Conservation (phyloP, 371 early-diverging fungal species). For the Rhizomucor pusillus region DNA sequence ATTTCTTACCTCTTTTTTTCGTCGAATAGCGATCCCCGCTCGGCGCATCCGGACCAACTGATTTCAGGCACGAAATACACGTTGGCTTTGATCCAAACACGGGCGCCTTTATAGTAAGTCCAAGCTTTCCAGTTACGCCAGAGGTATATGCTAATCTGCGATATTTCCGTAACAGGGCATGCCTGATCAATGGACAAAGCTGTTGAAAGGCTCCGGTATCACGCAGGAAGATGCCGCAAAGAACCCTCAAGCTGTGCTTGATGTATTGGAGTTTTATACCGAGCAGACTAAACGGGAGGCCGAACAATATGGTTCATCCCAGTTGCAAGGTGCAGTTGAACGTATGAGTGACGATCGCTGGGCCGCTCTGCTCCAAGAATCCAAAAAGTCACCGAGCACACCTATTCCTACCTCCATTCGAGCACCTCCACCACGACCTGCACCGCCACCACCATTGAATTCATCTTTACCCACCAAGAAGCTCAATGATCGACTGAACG, state of each 20-base stretch:
- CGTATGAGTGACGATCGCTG: conserved; percentile 45
- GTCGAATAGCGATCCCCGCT: conserved; percentile 37
- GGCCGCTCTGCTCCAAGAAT: conserved; percentile 34
- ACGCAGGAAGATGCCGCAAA: conserved; percentile 94
- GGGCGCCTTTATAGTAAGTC: conserved; percentile 89
- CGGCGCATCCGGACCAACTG: conserved; percentile 91
- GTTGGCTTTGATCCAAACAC: conserved; percentile 94
- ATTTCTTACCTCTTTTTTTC: too few relatives aligned
- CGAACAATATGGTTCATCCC: conserved; percentile 34
- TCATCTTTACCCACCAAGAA: conserved; percentile 12
- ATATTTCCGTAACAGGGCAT: conserved; percentile 61
- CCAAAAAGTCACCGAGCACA: conserved; percentile 7
- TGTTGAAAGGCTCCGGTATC: conserved; percentile 88
- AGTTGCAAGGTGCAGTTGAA: conserved; percentile 40
- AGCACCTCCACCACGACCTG: conserved; percentile 20
- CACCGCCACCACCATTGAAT: conserved; percentile 20
- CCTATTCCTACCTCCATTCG: conserved; percentile 9
- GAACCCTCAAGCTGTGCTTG: conserved; percentile 97
- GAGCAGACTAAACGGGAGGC: conserved; percentile 65
- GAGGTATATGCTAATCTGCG: too few relatives aligned
- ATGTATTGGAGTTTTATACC: conserved; percentile 95
- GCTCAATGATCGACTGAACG: conserved; percentile 22
- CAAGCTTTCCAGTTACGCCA: neutral
- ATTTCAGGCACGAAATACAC: conserved; percentile 94
- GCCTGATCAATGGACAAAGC: conserved; percentile 90